Percentiles rank a stretch among this genome's conserved stretches.
Conservation (phyloP, 306 rosid species). For the Corylus heterophylla region DNA sequence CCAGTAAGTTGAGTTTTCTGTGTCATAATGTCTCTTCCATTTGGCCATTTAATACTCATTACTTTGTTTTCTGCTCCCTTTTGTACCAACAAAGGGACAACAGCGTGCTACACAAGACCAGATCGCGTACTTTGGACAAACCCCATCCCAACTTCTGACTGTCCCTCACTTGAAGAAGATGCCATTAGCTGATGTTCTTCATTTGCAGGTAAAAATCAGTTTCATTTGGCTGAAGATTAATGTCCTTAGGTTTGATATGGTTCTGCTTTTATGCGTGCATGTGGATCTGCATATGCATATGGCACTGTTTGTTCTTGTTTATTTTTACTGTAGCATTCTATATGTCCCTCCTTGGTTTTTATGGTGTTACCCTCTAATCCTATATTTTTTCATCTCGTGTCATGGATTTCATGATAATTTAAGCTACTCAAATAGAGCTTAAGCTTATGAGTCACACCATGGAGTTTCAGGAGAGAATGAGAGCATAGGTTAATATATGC, state of each 20-base stretch:
- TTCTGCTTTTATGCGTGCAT: background rate
- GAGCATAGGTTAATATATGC: background rate
- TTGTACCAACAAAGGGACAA: constrained; percentile 63
- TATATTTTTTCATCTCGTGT: background rate
- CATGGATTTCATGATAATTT: background rate
- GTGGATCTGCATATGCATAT: background rate
- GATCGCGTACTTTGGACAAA: constrained; percentile 98
- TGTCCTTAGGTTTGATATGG: background rate
- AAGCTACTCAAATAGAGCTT: background rate
- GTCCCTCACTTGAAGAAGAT: constrained; percentile 80
- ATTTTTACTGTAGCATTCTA: background rate
- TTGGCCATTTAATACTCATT: background rate
- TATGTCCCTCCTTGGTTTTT: background rate
- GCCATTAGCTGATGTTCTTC: constrained; percentile 82
- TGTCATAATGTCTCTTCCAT: constrained; percentile 27
- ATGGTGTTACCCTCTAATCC: too few relatives aligned
- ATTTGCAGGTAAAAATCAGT: constrained; percentile 71
- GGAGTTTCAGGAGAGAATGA: background rate
- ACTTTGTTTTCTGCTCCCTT: constrained; percentile 7
- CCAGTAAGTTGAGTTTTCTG: constrained; percentile 63
- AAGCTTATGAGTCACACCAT: background rate
- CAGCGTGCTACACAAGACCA: constrained; percentile 93
- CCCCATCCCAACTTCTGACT: constrained; percentile 92
- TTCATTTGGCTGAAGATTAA: constrained; percentile 16
- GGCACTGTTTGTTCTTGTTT: background rate